Base-by-base conservation (phyloP, 2,329 filamentous ascomycete species). In the Colletotrichum falcatum region DNA sequence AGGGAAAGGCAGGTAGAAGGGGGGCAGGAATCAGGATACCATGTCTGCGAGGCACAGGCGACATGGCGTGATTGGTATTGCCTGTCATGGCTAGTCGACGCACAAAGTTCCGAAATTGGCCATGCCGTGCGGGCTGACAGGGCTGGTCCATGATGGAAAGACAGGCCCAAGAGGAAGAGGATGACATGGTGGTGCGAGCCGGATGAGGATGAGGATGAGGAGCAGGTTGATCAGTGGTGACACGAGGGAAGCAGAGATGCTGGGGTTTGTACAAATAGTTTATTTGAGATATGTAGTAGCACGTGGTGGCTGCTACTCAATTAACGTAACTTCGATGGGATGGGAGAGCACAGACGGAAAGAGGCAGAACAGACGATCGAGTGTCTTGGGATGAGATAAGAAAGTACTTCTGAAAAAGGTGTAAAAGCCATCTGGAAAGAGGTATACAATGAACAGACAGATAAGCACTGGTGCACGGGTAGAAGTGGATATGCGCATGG, bases 391-490 rank as follows among this genome's bases (percentile, higher is more conserved):
- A 20, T 11, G 28, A 46, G 53, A 65, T 68, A 59, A 53, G 14
- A 23, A 12, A 1, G 20, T 68, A 68, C 65, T 59, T 4, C 1
- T 14, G 9, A 9, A 39, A 6, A 26, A n/a, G n/a, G n/a, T n/a
- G n/a, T n/a, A n/a, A n/a, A n/a, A n/a, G n/a, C n/a, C n/a, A n/a
- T n/a, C n/a, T n/a, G n/a, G n/a, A n/a, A n/a, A 2, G 4, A 39
- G 20, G 63, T 70, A 66, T 5, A 8, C 2, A 14, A 23, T 37
- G 59, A 55, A 37, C 48, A 12, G 1, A 4, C 1, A 39, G 44
- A 42, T 55, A 44, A 61, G 60, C 49, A 35, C 46, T 54, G 69
- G n/a, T 39, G 3, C 23, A 35, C 70, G 70, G 70, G 66, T 72
- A 72, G 48, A 61, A 72, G 66, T 70, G 70, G 70, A 49, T 5